Evolutionary conservation across 257 asterid genomes (phyloP).

Genomic region (Solanum ahanhuiri): DNA sequence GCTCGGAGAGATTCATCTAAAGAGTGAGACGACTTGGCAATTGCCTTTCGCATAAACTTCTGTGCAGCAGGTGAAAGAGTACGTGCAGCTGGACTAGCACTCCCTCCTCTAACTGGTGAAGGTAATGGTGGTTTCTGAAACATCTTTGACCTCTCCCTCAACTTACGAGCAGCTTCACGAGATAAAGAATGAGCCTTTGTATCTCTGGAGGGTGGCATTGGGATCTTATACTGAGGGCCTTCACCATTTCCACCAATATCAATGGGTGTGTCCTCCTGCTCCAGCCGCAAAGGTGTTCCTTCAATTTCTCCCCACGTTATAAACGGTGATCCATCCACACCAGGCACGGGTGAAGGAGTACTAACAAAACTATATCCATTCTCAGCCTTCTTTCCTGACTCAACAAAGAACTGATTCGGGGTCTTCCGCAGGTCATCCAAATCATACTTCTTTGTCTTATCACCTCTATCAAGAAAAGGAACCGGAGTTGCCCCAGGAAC

Average conservation of each 20-base stretch:
- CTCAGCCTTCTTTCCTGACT: slow-evolving; percentile 69
- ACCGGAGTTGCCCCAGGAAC: slow-evolving; percentile 73
- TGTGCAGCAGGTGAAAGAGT: slow-evolving; percentile 80
- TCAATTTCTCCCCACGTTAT: slow-evolving; percentile 98
- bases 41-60: slow-evolving; percentile 83
- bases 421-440: slow-evolving; percentile 84
- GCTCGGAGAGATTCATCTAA: slow-evolving; percentile 88
- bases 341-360: slow-evolving; percentile 98
- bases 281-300: slow-evolving; percentile 89
- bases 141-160: slow-evolving; percentile 82
- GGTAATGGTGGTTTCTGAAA: slow-evolving; percentile 90
- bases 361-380: slow-evolving; percentile 81
- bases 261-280: slow-evolving; percentile 81
- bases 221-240: slow-evolving; percentile 84
- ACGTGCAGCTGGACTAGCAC: slow-evolving; percentile 64
- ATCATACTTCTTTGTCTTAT: slow-evolving; percentile 68
- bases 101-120: slow-evolving; percentile 85
- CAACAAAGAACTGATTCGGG: slow-evolving; percentile 60
- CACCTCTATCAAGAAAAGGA: slow-evolving; percentile 43
- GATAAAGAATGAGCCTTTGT: slow-evolving; percentile 80
- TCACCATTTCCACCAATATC: slow-evolving; percentile 84
- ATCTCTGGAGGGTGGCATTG: slow-evolving; percentile 86
- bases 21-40: slow-evolving; percentile 69
- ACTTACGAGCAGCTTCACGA: slow-evolving; percentile 81
- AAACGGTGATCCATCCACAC: slow-evolving; percentile 77